Conservation (phyloP, 1,284 basidiomycete genomes). For the Papiliotrema laurentii region DNA sequence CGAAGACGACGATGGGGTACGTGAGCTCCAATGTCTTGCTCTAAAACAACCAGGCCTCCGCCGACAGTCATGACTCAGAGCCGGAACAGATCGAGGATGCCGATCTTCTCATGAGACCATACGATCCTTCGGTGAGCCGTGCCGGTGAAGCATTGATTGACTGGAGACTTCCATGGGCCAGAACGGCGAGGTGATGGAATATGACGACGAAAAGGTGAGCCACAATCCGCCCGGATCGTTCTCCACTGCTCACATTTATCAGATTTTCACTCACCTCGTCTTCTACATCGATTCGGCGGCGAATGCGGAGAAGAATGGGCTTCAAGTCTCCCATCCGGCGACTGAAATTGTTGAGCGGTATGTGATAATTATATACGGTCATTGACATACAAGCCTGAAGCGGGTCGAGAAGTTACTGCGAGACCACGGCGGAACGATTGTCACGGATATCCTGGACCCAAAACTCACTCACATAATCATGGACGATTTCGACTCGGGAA, state of each 20-base stretch:
- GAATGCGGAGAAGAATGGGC: conserved; percentile 63
- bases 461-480: conserved; percentile 79
- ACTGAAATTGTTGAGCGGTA: conserved; percentile 55
- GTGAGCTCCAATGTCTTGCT: no score
- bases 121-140: conserved; percentile 21
- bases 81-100: no score
- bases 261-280: conserved; percentile 67
- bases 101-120: no score
- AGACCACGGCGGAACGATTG: conserved; percentile 66
- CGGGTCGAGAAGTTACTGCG: conserved; percentile 56
- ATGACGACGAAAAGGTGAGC: conserved; percentile 59
- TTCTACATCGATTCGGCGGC: conserved; percentile 80
- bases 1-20: no score
- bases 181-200: conserved; percentile 60
- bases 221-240: not conserved
- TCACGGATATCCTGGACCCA: conserved; percentile 59
- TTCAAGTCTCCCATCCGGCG: conserved; percentile 53
- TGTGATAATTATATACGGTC: conserved; percentile 9
- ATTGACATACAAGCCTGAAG: conserved; percentile 54
- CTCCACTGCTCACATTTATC: not conserved
- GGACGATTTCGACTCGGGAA: conserved; percentile 52
- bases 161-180: conserved; percentile 59
- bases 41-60: no score
- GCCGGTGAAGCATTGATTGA: not conserved
- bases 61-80: no score